Evolutionary conservation across 23 red algal genomes (phyloP), one percentile per base, ranked within the genome.

Genomic region (Cyanidioschyzon merolae): DNA sequence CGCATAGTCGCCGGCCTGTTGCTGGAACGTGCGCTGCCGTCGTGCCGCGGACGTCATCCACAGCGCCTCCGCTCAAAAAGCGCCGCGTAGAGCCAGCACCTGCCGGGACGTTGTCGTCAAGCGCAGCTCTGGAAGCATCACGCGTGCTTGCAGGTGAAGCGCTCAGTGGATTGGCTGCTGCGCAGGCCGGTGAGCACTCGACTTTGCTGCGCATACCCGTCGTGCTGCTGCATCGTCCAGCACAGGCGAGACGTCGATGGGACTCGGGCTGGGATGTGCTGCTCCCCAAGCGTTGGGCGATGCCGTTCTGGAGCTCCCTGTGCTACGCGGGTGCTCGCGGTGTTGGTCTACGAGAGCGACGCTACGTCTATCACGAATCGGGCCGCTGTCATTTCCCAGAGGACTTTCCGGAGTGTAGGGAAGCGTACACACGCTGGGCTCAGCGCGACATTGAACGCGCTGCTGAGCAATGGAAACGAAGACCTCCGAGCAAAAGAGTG

Each of bases 251-350:
- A 3, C 63, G 63, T 7, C 12, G 74, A 2, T 79, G 85, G 34
- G 89, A 74, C 17, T 74, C 57, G 2, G 89, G 89, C 40, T 91
- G 79, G 68, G 89, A 91, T 26, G 2, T 93, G 26, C 39, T 93
- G 34, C 38, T 93, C 24, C 90, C 90, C 21, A 27, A 40, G 1
- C 80, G 84, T 2, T 87, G 83, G 68, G 84, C 81, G 30, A 88
- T 93, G 84, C 45, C 80, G 18, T 80, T 93, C 34, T 93, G 90
- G 90, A 45, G 40, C 41, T 84, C 90, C 17, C 35, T 93, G 21
- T 76, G 87, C 58, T 84, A 79, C 78, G 83, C 90, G 24, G 86
- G 83, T 31, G 90, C 81, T 34, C 57, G 67, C 29, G 59, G 79
- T 37, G 89, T 84, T 39, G 88, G 88, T 76, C 59, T 75, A 51